Base-by-base conservation (phyloP, 2,329 filamentous ascomycete species). In the Ophiobolus disseminans region DNA sequence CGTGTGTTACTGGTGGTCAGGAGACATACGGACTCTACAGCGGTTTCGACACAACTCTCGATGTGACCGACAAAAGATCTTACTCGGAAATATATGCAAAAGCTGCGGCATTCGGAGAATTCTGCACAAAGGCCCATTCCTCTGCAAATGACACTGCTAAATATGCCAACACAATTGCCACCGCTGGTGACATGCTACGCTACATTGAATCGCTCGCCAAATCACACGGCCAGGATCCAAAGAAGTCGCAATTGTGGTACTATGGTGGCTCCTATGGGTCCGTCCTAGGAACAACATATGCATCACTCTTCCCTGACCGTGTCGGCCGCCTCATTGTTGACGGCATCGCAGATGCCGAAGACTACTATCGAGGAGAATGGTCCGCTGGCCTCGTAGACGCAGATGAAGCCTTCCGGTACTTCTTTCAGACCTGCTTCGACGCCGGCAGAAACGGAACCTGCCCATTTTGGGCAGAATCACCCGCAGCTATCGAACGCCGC, bases 251-350 rank as follows among this genome's bases (percentile, higher is more conserved):
- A 42, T 48, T 78, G 4, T 64, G 70, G 34, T 75, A 72, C 55
- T 69, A 68, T 45, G 39, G 71, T 70, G 62, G 71, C 16, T 54
- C 50, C 17, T 79, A 79, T 40, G 78, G 78, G 0, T 73, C 76
- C 0, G 65, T 73, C 11, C 58, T 68, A 1, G 65, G 65, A 14
- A 46, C 47, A 2, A 66, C 64, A 4, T 57, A 59, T 28, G 59
- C 61, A 5, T 41, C 57, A 9, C 57, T 68, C 47, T 65, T 57
- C 28, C 64, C 65, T 1, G 48, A 57, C 11, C 46, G 58, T 8
- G 50, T 67, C 4, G 53, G 53, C 2, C 34, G 58, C 5, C 26
- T 66, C 3, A 37, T 64, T 26, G 30, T 79, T 0, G 77, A 80
- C 50, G 76, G 75, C 2, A 70, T 78, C 2, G 67, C 72, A 0